phyloP scores from a whole-genome alignment of 176 grass and related monocot genomes.

The Triticum monococcum region DNA sequence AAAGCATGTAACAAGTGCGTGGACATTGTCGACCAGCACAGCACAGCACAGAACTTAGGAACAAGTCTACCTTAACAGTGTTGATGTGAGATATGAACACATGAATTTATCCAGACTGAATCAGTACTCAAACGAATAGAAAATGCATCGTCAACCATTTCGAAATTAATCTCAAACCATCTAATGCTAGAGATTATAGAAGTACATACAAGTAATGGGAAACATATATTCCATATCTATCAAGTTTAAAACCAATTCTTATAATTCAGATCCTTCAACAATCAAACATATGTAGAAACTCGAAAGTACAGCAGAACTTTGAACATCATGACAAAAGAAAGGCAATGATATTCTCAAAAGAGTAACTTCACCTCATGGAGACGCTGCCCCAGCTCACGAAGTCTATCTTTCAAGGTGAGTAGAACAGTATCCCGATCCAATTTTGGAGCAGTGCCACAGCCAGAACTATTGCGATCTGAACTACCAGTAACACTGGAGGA shows the following conservation, averaged over 20 bases:
- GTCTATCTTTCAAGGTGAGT: slow-evolving; percentile 60
- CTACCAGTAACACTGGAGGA: slow-evolving; percentile 43
- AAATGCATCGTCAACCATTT: neutral
- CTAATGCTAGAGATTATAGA: neutral
- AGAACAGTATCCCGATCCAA: slow-evolving; percentile 45
- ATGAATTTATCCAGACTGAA: neutral
- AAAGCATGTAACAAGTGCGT: neutral
- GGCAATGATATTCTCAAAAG: neutral
- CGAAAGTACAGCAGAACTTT: slow-evolving; percentile 3
- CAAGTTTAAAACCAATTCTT: slow-evolving; percentile 10
- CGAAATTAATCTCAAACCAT: neutral
- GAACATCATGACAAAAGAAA: neutral
- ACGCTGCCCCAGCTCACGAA: slow-evolving; percentile 59
- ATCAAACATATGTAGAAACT: neutral
- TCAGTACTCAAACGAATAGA: neutral
- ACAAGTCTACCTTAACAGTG: neutral
- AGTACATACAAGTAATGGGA: neutral
- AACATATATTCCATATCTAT: slow-evolving; percentile 5
- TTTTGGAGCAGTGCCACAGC: slow-evolving; percentile 44
- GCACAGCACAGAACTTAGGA: neutral
- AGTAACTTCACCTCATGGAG: slow-evolving; percentile 59
- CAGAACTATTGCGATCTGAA: slow-evolving; percentile 35
- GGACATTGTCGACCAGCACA: neutral
- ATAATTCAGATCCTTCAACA: neutral
- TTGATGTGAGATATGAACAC: slow-evolving; percentile 4